Evolutionary conservation across 768 basidiomycete species (phyloP).

Genomic region (Myochromella boudieri): DNA sequence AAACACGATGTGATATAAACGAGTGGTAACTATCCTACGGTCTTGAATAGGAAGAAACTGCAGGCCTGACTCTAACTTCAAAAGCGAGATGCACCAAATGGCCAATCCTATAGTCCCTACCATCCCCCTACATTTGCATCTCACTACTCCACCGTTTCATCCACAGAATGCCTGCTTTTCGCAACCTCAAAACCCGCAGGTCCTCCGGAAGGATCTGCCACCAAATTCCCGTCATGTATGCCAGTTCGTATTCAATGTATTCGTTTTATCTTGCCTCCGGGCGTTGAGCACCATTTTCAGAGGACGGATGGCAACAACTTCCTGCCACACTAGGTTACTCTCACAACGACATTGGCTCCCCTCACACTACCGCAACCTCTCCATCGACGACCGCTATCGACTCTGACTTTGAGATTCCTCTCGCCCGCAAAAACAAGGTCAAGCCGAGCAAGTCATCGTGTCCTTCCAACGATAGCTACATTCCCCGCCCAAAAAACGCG

Average conservation of each 20-base stretch:
- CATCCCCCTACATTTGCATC: background rate
- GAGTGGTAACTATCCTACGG: conserved; percentile 21
- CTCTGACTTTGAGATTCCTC: conserved; percentile 6
- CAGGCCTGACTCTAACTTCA: conserved; percentile 15
- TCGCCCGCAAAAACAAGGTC: conserved; percentile 7
- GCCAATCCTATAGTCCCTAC: background rate
- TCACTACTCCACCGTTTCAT: background rate
- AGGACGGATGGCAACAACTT: conserved; percentile 21
- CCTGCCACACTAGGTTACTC: background rate
- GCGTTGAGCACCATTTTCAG: conserved; percentile 7
- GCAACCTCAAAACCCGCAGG: conserved; percentile 22
- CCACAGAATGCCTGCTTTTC: conserved; percentile 27
- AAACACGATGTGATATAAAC: conserved; percentile 31
- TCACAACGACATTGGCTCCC: conserved; percentile 6
- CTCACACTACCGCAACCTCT: conserved; percentile 11
- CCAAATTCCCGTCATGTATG: conserved; percentile 20
- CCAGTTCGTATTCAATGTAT: conserved; percentile 19
- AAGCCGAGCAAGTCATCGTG: conserved; percentile 7
- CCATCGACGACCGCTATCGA: conserved; percentile 12
- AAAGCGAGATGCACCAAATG: conserved; percentile 17
- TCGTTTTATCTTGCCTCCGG: conserved; percentile 1
- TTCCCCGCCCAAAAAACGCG: conserved; percentile 38
- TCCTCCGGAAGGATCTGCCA: conserved; percentile 23
- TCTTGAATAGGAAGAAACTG: conserved; percentile 22
- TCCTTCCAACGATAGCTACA: conserved; percentile 17